Evolutionary conservation across 208 protist species (phyloP), one percentile per base, ranked within the genome.

Genomic region (Strigomonas culicis): DNA sequence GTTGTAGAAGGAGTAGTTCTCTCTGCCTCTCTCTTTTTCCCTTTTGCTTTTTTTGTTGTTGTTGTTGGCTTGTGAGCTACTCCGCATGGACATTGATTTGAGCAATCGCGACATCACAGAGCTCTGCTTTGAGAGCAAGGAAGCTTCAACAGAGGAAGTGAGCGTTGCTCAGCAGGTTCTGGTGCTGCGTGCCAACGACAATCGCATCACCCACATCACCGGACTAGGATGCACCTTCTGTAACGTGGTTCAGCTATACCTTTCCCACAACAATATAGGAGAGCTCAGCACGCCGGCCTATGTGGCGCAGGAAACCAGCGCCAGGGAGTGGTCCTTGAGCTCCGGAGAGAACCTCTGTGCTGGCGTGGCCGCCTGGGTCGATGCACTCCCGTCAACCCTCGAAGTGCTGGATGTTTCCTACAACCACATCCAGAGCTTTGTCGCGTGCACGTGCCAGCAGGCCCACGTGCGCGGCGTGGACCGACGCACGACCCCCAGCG

Each of bases 51-150:
- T 30, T 70, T 55, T 59, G 44, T 69, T 57, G 41, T 44, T 36
- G 47, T 70, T 55, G 47, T 63, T 68, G 7, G 21, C 46, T 51
- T 0, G 15, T 7, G 1, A 22, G 7, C 58, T 19, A 8, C 11
- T n/a, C 25, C 10, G 43, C 43, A 95, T 95, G 89, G 78, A 93
- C 21, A 74, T 95, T 50, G 83, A 95, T 44, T 63, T 95, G 46
- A 74, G 72, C 22, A 46, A 79, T 55, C 76, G 82, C 39, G 76
- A 68, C 13, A 88, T 95, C 39, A 69, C 61, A 32, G 84, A 91
- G 59, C 74, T 95, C 6, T 72, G 69, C 50, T 95, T 95, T 58
- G 76, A 82, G 51, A 50, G 39, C 0, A 49, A 58, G 49, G 52
- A 70, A 22, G 68, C 74, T 0, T 77, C 57, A 10, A 43, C 53